Evolutionary conservation across 768 basidiomycete species (phyloP).

Genomic region (Austroboletus eburneus): DNA sequence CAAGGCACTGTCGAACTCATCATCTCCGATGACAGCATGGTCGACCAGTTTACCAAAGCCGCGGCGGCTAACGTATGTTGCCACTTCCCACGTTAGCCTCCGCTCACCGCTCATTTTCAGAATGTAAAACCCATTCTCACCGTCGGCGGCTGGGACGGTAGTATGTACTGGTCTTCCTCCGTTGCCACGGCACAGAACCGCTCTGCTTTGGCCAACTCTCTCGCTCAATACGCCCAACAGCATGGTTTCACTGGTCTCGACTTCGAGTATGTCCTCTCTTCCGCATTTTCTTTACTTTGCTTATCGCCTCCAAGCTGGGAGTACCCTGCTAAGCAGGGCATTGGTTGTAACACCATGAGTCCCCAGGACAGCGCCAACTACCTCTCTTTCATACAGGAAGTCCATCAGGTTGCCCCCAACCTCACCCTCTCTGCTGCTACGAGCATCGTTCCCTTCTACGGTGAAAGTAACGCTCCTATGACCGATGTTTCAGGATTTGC

Average conservation of each 20-base stretch:
- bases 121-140: constrained; percentile 54
- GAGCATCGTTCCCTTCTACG: constrained; percentile 62
- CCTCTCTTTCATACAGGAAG: constrained; percentile 67
- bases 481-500: constrained; percentile 65
- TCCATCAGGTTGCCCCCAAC: constrained; percentile 53
- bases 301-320: constrained; percentile 62
- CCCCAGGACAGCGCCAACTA: constrained; percentile 73
- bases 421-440: constrained; percentile 73
- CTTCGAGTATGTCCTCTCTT: constrained; percentile 49
- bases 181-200: constrained; percentile 54
- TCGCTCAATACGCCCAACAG: constrained; percentile 43
- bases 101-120: constrained; percentile 27
- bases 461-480: constrained; percentile 50
- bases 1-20: constrained; percentile 11
- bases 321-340: constrained; percentile 67
- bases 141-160: constrained; percentile 68
- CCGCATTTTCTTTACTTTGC: background rate
- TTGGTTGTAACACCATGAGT: constrained; percentile 64
- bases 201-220: constrained; percentile 52
- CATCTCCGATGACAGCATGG: constrained; percentile 1
- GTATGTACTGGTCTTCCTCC: constrained; percentile 54
- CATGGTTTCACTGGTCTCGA: constrained; percentile 63
- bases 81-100: too few species aligned
- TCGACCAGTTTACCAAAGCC: constrained; percentile 20
- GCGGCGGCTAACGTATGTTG: constrained; percentile 24